Evolutionary conservation across 75 land plant species (phyloP).

Genomic region (Pinus taeda): DNA sequence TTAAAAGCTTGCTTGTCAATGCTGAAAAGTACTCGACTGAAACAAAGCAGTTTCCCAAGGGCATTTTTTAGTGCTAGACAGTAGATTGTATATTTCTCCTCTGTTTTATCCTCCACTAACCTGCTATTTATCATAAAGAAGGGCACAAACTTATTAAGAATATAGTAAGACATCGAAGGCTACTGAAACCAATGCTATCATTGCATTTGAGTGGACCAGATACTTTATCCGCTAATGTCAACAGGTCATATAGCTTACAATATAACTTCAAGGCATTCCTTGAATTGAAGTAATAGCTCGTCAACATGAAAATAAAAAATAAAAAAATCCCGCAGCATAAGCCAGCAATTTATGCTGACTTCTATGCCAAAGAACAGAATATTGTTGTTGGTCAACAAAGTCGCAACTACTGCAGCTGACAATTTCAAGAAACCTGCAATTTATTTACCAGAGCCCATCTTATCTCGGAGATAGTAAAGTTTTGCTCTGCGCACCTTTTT

Average conservation of each 20-base stretch:
- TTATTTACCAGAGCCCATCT: constrained; percentile 18
- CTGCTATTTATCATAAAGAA: background rate
- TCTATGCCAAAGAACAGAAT: background rate
- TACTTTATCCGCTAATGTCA: too few relatives aligned
- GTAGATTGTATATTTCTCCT: background rate
- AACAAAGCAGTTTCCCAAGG: too few relatives aligned
- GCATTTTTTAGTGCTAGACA: background rate
- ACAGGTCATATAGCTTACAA: background rate
- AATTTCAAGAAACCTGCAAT: background rate
- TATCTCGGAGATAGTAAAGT: constrained; percentile 90
- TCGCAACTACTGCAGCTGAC: background rate
- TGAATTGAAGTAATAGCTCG: background rate
- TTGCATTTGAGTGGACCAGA: background rate
- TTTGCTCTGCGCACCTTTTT: constrained; percentile 88
- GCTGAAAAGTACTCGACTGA: too few relatives aligned
- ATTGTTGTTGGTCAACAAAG: background rate
- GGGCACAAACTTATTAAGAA: background rate
- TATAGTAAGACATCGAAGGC: background rate
- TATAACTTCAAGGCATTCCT: background rate
- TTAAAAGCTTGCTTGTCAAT: too few relatives aligned
- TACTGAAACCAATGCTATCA: background rate
- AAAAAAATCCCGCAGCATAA: background rate
- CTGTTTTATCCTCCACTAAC: background rate
- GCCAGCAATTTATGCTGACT: background rate
- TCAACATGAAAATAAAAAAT: background rate